Base-by-base conservation (phyloP, 768 basidiomycete species). In the Trametes sanguinea region DNA sequence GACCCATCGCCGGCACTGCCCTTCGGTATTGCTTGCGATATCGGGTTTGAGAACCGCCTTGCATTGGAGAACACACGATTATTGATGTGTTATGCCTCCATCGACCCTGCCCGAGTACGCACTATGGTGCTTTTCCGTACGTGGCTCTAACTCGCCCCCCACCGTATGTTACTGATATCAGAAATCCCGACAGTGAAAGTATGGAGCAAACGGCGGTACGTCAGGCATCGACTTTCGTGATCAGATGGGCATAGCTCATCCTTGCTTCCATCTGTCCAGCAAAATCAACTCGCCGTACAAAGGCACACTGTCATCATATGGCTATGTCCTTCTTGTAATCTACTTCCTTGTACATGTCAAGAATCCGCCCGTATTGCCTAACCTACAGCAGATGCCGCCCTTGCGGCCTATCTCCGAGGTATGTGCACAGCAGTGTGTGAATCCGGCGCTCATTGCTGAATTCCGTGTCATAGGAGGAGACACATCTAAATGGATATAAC, bases 231-330 rank as follows among this genome's bases (percentile, higher is more conserved):
- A 16, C 29, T 35, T 55, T 29, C n/a, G 37, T 33, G 17, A 45
- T 35, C 56, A 57, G 33, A 37, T 6, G 50, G 8, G 11, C 11
- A n/a, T 6, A 5, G 35, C 32, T 55, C 42, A 61, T 47, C 32
- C 53, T 30, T 44, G 57, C 50, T 22, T 30, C 17, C 2, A 2
- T 1, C 68, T 6, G 11, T 37, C 11, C 35, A 93, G 92, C 76
- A 95, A 97, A 86, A 97, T 99, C 76, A 99, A 99, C 76, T 97
- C 95, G 53, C 95, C 96, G 10, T 99, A 98, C 76, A 87, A 93
- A 70, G 96, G 96, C 64, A 98, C 96, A 1, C 80, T 99, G 55
- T 95, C 93, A 57, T 96, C 95, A 56, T 98, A 99, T 73, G 96
- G 96, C 65, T 98, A 96, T 77, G 95, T 96, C 67, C 83, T 99